These are phyloP conservation scores for cucumber (Cucumis sativus) DNA, from an alignment of 306 rosid species.

Conservation along the genomic window DNA sequence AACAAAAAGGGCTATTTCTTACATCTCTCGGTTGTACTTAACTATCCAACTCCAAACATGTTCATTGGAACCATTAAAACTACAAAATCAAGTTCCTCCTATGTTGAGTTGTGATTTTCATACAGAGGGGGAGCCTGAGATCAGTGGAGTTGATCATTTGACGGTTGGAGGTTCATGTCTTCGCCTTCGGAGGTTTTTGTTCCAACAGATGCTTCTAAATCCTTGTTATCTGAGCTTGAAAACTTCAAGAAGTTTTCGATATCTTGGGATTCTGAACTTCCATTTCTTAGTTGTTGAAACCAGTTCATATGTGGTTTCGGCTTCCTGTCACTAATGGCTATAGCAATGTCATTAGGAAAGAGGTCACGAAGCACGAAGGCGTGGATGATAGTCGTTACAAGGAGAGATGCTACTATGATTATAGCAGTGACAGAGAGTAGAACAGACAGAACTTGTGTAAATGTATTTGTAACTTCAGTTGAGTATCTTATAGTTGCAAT, in stretches of 20 bases:
- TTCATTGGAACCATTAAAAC: constrained; percentile 40
- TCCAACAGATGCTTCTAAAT: constrained; percentile 30
- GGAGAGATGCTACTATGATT: constrained; percentile 37
- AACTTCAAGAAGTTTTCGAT: constrained; percentile 58
- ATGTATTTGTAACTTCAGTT: constrained; percentile 33
- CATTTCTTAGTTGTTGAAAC: constrained; percentile 34
- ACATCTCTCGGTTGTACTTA: not conserved
- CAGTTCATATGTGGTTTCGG: constrained; percentile 39
- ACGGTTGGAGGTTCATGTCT: not conserved
- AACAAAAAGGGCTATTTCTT: not conserved
- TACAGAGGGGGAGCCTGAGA: not conserved
- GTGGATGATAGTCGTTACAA: constrained; percentile 47
- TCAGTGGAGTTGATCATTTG: not conserved
- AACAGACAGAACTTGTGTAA: constrained; percentile 43
- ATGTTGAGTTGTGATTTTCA: constrained; percentile 16
- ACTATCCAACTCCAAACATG: constrained; percentile 25
- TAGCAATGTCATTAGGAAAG: constrained; percentile 86
- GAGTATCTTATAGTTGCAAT: constrained; percentile 83
- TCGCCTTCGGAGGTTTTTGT: not conserved
- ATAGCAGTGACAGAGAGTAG: constrained; percentile 34
- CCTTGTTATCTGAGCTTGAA: constrained; percentile 19
- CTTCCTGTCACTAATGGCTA: constrained; percentile 72
- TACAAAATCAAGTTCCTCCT: constrained; percentile 42
- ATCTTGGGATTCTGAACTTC: constrained; percentile 35
- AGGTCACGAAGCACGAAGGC: constrained; percentile 66